Conservation (phyloP, 2,329 filamentous ascomycete species). For the Trichoderma sp. region DNA sequence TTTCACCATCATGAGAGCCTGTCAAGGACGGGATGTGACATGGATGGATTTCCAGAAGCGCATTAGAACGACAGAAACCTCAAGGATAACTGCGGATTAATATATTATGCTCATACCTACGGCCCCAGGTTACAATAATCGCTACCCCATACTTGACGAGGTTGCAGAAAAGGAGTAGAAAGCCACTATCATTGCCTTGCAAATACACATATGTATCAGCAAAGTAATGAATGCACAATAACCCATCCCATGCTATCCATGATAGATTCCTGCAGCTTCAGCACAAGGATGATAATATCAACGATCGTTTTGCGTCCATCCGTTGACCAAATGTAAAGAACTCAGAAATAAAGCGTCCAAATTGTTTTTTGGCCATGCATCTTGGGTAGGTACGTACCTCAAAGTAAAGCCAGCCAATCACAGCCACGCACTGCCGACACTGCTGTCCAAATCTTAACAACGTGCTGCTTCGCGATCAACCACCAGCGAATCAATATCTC, state of each 20-base stretch:
- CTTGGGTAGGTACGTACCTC: background rate
- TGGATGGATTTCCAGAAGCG: background rate
- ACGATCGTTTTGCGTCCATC: background rate
- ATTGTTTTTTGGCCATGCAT: no score
- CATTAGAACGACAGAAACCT: background rate
- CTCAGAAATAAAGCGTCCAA: no score
- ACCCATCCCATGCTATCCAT: background rate
- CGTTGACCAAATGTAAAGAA: background rate
- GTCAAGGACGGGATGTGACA: background rate
- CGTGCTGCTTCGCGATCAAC: background rate
- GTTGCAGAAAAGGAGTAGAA: background rate
- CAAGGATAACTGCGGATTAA: background rate
- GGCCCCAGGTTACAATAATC: background rate
- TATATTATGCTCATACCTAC: background rate
- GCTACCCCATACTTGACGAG: background rate
- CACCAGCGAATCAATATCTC: background rate
- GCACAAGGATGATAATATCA: background rate
- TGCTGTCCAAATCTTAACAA: background rate
- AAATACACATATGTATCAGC: background rate
- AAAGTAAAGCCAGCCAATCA: background rate
- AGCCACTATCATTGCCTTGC: background rate
- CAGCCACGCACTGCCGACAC: background rate
- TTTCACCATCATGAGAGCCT: background rate
- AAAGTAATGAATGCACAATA: background rate
- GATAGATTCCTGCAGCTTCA: background rate